A percentile compares a stretch with the other conserved stretches of the same genome.
These are phyloP conservation scores for Haplosporangium gracile DNA, from an alignment of 192 early-diverging fungal species.

Conservation along the genomic window DNA sequence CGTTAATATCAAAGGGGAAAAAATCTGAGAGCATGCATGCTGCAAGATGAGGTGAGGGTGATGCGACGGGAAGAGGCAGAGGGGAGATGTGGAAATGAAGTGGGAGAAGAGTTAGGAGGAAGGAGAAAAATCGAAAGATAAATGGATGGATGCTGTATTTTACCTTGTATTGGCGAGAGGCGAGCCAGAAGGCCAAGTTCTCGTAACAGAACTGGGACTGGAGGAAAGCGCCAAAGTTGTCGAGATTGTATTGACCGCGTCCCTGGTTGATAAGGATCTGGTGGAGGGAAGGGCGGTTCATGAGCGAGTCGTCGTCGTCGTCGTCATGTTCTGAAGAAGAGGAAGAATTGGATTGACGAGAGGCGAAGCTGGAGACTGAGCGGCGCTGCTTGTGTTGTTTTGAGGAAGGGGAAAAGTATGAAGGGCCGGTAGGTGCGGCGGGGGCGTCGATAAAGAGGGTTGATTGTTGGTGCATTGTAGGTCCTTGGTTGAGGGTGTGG, in stretches of 20 bases:
- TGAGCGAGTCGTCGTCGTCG: slow-evolving; percentile 24
- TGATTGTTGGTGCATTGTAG: slow-evolving; percentile 42
- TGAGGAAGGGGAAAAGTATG: slow-evolving; percentile 13
- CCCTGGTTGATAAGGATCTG: slow-evolving; percentile 54
- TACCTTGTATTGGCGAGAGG: slow-evolving; percentile 55
- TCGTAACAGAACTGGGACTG: slow-evolving; percentile 57
- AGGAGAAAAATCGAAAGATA: neutral
- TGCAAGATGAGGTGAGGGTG: neutral
- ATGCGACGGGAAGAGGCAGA: neutral
- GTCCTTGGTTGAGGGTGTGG: slow-evolving; percentile 24
- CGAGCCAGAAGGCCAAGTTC: slow-evolving; percentile 58
- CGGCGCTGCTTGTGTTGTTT: slow-evolving; percentile 17
- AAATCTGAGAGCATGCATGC: slow-evolving; percentile 10
- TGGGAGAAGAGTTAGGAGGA: neutral
- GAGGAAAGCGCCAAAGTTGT: slow-evolving; percentile 52
- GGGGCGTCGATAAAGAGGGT: slow-evolving; percentile 20
- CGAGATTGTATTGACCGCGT: slow-evolving; percentile 55
- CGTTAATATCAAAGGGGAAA: neutral
- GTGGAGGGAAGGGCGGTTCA: slow-evolving; percentile 46
- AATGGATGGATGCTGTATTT: neutral
- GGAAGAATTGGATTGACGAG: slow-evolving; percentile 8
- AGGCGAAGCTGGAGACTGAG: slow-evolving; percentile 50
- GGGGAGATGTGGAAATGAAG: neutral
- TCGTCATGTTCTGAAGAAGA: slow-evolving; percentile 9
- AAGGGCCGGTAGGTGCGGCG: neutral